These are phyloP conservation scores for Mortierella sp. DNA, from an alignment of 371 early-diverging fungal species.

Conservation along the genomic window DNA sequence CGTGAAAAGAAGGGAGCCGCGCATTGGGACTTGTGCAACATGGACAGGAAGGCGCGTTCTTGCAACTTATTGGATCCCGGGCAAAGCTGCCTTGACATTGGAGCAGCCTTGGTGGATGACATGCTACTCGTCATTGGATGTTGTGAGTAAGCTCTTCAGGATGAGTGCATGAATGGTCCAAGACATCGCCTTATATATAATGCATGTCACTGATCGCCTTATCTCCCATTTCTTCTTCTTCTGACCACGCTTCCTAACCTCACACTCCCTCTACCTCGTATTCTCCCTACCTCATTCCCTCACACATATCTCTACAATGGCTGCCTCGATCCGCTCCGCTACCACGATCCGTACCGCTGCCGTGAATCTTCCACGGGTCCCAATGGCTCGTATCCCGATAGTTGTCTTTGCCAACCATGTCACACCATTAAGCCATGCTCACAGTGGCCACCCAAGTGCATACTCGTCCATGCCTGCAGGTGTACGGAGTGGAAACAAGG, in stretches of 20 bases:
- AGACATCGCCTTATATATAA: too few relatives aligned
- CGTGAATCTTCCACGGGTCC: constrained; percentile 31
- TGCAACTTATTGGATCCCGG: neutral
- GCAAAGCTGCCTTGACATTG: too few relatives aligned
- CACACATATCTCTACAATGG: constrained; percentile 8
- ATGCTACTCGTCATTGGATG: neutral
- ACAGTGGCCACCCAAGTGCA: constrained; percentile 21
- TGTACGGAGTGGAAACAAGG: neutral
- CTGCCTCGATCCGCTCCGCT: constrained; percentile 25
- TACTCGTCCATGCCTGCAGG: constrained; percentile 36
- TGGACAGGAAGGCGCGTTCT: constrained; percentile 11
- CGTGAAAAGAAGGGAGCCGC: neutral
- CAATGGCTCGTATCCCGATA: constrained; percentile 43
- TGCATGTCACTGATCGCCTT: too few relatives aligned
- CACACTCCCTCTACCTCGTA: neutral
- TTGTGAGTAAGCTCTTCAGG: too few relatives aligned
- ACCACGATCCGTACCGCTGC: too few relatives aligned
- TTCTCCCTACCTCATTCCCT: neutral
- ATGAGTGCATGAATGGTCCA: too few relatives aligned
- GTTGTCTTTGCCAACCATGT: constrained; percentile 28
- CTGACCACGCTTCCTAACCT: neutral
- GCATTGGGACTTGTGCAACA: neutral
- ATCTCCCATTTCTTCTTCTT: neutral
- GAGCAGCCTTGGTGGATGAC: neutral
- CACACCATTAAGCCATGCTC: constrained; percentile 1